Evolutionary conservation across 2,329 filamentous ascomycete species (phyloP).

Genomic region (Didymella sp.): DNA sequence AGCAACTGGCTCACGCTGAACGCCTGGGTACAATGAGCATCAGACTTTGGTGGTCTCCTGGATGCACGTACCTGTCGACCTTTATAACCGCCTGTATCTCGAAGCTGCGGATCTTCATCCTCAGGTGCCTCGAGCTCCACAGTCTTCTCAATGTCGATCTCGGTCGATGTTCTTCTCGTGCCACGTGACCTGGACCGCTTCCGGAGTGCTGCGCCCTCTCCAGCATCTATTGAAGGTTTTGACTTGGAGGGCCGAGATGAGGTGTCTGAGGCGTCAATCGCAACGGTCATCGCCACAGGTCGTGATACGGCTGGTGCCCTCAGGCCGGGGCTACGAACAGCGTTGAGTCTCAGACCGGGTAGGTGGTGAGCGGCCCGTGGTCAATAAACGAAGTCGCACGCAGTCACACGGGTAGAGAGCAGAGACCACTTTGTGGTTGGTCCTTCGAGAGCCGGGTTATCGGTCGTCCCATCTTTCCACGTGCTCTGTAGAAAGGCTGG

Average conservation of each 20-base stretch:
- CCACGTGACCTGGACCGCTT: conserved; percentile 19
- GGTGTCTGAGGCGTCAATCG: conserved; percentile 13
- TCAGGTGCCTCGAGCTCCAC: conserved; percentile 35
- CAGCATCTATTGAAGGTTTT: conserved; percentile 12
- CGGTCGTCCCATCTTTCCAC: conserved; percentile 20
- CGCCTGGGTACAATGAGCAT: conserved; percentile 21
- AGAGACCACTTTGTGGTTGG: conserved; percentile 20
- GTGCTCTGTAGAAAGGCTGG: conserved; percentile 18
- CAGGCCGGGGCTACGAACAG: conserved; percentile 16
- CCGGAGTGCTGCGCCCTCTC: conserved; percentile 19
- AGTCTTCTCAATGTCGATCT: conserved; percentile 67
- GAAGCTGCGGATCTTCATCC: conserved; percentile 45
- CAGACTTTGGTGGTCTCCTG: conserved; percentile 9
- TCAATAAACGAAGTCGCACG: conserved; percentile 19
- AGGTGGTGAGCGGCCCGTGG: conserved; percentile 12
- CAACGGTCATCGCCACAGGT: conserved; percentile 13
- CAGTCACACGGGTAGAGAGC: conserved; percentile 12
- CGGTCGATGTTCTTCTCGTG: conserved; percentile 55
- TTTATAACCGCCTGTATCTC: conserved; percentile 42
- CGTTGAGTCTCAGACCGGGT: conserved; percentile 9
- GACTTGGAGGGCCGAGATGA: conserved; percentile 14
- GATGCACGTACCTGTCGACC: conserved; percentile 32
- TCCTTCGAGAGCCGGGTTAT: conserved; percentile 17
- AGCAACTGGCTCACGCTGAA: conserved; percentile 41
- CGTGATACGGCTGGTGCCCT: conserved; percentile 10